phyloP scores from a whole-genome alignment of 331 rosid species.

The Quercus lobata region DNA sequence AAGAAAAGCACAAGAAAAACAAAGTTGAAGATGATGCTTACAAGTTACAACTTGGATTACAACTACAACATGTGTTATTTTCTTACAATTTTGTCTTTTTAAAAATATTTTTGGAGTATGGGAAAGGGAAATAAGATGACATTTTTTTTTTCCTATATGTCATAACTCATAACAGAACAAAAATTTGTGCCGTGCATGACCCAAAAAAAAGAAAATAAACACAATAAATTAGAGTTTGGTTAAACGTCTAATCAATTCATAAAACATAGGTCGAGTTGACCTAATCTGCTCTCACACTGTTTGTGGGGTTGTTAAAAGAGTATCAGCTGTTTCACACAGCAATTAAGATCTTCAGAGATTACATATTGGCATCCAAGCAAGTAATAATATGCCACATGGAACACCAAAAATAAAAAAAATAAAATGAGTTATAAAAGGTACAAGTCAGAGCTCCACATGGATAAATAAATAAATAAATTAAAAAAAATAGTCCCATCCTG shows the following conservation, averaged over 20 bases:
- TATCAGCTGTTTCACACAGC: constrained; percentile 32
- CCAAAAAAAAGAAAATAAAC: not conserved
- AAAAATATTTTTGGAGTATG: not conserved
- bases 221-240: constrained; percentile 8
- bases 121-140: not conserved
- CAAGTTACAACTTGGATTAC: too few relatives aligned
- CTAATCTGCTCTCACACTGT: not conserved
- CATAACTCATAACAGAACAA: not conserved
- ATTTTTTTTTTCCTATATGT: not conserved
- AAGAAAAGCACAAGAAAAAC: too few relatives aligned
- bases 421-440: not conserved
- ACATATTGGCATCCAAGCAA: not conserved
- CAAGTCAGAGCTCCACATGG: not conserved
- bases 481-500: constrained; percentile 30
- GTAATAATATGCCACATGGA: constrained; percentile 16
- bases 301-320: not conserved
- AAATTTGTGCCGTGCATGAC: constrained; percentile 30
- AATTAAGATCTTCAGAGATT: constrained; percentile 23
- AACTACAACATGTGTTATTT: too few relatives aligned
- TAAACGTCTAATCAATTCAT: constrained; percentile 33
- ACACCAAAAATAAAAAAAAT: not conserved
- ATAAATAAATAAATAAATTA: not conserved
- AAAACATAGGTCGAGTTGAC: constrained; percentile 46
- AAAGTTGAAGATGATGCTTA: too few relatives aligned
- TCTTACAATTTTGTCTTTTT: not conserved